Evolutionary conservation across 257 asterid species (phyloP).

Genomic region (Solanum raphanifolium): DNA sequence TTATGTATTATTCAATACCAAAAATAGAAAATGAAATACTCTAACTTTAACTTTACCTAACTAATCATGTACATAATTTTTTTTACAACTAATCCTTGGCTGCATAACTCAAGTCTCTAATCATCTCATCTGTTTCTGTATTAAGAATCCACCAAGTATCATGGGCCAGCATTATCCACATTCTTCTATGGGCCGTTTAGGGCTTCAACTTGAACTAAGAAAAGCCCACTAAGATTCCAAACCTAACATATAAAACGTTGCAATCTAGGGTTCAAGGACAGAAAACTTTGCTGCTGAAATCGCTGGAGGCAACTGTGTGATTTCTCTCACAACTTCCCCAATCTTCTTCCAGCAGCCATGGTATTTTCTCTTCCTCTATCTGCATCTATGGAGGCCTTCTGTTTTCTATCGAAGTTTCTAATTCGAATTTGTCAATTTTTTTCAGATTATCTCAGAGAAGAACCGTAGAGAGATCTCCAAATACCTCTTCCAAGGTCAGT

Average conservation of each 20-base stretch:
- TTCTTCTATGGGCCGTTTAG: neutral
- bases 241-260: neutral
- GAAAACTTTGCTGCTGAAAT: constrained; percentile 5
- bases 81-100: neutral
- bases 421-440: neutral
- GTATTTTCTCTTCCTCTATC: constrained; percentile 9
- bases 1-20: neutral
- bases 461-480: constrained; percentile 91
- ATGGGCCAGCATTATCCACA: neutral
- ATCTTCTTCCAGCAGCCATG: constrained; percentile 28
- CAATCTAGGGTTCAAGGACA: constrained; percentile 17
- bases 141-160: neutral
- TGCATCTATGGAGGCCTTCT: neutral
- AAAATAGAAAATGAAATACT: neutral
- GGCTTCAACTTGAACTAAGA: neutral
- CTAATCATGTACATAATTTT: neutral
- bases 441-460: constrained; percentile 77
- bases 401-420: neutral
- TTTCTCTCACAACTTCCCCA: neutral
- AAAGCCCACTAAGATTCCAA: constrained; percentile 1
- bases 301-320: constrained; percentile 5
- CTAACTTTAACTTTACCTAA: neutral
- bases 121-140: neutral
- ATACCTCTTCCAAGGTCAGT: constrained; percentile 81
- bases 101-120: neutral